Percentiles rank a stretch among this genome's conserved stretches.
phyloP scores from a whole-genome alignment of 1,284 basidiomycete species.

The Apiotrichum akiyoshidainum region DNA sequence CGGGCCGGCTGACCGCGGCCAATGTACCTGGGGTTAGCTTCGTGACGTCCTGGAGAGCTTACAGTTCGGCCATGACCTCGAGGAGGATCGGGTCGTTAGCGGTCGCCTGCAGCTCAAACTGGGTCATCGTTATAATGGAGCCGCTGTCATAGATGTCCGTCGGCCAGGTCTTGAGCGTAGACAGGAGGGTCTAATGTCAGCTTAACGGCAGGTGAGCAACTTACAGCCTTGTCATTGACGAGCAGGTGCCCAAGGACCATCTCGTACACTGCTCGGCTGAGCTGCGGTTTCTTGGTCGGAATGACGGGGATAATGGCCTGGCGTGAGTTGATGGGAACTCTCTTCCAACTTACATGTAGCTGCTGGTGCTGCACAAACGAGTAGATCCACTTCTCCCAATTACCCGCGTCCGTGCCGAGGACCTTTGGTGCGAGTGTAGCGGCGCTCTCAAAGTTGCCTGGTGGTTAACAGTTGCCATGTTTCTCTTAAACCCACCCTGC shows the following conservation, averaged over 20 bases:
- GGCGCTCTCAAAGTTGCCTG: constrained; percentile 77
- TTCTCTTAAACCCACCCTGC: constrained; percentile 57
- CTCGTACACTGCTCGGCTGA: constrained; percentile 85
- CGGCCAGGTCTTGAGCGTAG: constrained; percentile 85
- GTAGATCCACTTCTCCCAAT: constrained; percentile 96
- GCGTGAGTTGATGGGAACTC: not conserved
- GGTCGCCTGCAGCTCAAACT: constrained; percentile 70
- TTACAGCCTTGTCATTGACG: constrained; percentile 68
- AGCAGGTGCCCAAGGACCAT: constrained; percentile 90
- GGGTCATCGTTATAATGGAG: constrained; percentile 82
- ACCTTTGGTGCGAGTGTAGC: constrained; percentile 84
- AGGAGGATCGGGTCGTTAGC: constrained; percentile 67
- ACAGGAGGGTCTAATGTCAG: constrained; percentile 61
- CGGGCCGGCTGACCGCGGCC: constrained; percentile 88
- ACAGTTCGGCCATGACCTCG: constrained; percentile 87
- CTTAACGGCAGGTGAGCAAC: constrained; percentile 24
- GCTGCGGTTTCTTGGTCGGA: constrained; percentile 74
- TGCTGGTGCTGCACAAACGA: constrained; percentile 79
- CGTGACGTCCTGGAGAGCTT: too few species aligned
- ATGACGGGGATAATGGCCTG: constrained; percentile 85
- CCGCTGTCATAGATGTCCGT: constrained; percentile 81
- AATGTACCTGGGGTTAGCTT: constrained; percentile 60
- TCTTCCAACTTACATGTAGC: constrained; percentile 60
- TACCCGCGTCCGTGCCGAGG: constrained; percentile 69
- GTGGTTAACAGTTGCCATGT: constrained; percentile 5